Evolutionary conservation across 768 basidiomycete genomes (phyloP).

Genomic region (Trametes elegans): DNA sequence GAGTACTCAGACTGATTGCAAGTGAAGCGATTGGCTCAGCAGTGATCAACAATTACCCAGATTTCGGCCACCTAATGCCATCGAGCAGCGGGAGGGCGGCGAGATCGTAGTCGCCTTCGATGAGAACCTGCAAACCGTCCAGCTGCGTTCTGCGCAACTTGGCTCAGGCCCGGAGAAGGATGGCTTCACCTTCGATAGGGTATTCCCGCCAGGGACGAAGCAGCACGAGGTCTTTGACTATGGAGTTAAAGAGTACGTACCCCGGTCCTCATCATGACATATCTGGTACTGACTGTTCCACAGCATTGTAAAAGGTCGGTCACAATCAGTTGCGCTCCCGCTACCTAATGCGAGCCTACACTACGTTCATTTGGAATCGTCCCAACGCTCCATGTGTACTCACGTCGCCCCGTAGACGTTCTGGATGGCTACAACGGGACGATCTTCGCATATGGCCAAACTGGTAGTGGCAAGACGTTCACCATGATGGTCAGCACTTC

Average conservation of each 20-base stretch:
- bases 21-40: too few relatives aligned
- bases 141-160: constrained; percentile 67
- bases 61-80: constrained; percentile 92
- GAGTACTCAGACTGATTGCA: constrained; percentile 33
- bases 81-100: constrained; percentile 85
- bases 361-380: background rate
- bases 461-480: constrained; percentile 88
- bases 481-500: constrained; percentile 89
- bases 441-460: constrained; percentile 86
- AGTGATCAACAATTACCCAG: too few relatives aligned
- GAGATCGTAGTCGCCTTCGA: constrained; percentile 89
- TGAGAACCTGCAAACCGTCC: constrained; percentile 81
- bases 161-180: constrained; percentile 89
- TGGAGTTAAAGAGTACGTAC: constrained; percentile 92
- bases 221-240: constrained; percentile 98
- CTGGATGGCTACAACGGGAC: constrained; percentile 99
- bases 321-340: background rate
- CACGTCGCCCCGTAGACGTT: constrained; percentile 61
- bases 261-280: background rate
- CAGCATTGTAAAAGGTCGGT: constrained; percentile 85
- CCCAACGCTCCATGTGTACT: background rate
- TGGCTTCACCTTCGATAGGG: constrained; percentile 97
- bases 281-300: constrained; percentile 4
- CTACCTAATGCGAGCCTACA: background rate
- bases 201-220: constrained; percentile 88